Conservation (phyloP, 805 yeast genomes). For the Barnettozyma sucrosica region DNA sequence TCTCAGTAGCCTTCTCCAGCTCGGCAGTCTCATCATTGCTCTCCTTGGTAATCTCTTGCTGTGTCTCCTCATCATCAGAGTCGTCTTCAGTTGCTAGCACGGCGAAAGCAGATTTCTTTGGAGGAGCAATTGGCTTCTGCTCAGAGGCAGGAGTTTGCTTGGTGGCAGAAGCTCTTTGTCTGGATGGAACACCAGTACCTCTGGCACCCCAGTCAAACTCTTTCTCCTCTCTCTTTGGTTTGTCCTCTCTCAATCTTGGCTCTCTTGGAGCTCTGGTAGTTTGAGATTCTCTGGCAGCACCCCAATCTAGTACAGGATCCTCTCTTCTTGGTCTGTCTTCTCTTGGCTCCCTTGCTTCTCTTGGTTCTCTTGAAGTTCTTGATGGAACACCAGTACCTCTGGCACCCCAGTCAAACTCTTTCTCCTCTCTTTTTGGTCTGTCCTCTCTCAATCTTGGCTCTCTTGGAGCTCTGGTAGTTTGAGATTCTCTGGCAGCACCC, state of each 20-base stretch:
- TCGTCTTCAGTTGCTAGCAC: slow-evolving; percentile 49
- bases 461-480: slow-evolving; percentile 28
- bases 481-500: slow-evolving; percentile 47
- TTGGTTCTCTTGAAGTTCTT: slow-evolving; percentile 22
- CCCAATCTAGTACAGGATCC: slow-evolving; percentile 60
- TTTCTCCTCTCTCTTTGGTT: slow-evolving; percentile 23
- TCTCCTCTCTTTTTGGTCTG: slow-evolving; percentile 23
- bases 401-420: slow-evolving; percentile 46
- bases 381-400: slow-evolving; percentile 31
- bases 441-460: slow-evolving; percentile 19
- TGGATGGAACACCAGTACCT: slow-evolving; percentile 27
- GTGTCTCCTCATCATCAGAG: slow-evolving; percentile 34
- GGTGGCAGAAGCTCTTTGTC: slow-evolving; percentile 15
- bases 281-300: slow-evolving; percentile 32
- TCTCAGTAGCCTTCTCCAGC: slow-evolving; percentile 34
- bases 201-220: slow-evolving; percentile 50
- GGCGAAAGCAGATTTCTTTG: slow-evolving; percentile 42
- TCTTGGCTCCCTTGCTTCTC: slow-evolving; percentile 21
- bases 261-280: slow-evolving; percentile 27
- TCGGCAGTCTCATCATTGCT: slow-evolving; percentile 21
- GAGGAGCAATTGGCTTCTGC: slow-evolving; percentile 16
- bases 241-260: slow-evolving; percentile 21
- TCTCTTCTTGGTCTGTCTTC: slow-evolving; percentile 36
- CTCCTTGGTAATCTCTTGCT: slow-evolving; percentile 10
- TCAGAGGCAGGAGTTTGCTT: slow-evolving; percentile 1